These are phyloP conservation scores for Penicillium psychrosexuale DNA, from an alignment of 2,329 filamentous ascomycete genomes.

Conservation along the genomic window DNA sequence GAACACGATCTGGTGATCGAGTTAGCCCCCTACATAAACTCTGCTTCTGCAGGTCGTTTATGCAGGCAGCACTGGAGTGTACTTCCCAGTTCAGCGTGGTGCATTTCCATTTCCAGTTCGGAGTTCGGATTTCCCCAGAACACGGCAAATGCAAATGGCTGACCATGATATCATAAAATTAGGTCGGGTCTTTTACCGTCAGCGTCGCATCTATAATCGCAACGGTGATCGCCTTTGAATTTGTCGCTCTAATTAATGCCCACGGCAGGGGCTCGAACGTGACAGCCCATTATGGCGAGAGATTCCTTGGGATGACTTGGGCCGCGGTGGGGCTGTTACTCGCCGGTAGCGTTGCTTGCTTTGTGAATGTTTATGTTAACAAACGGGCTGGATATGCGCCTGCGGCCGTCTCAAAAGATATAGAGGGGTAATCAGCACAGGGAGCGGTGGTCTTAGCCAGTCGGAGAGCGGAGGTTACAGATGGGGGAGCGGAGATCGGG, in stretches of 20 bases:
- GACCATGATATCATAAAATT: constrained; percentile 1
- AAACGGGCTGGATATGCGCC: constrained; percentile 1
- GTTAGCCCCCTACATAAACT: background rate
- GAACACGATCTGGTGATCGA: background rate
- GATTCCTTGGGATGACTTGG: constrained; percentile 61
- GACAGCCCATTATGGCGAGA: constrained; percentile 49
- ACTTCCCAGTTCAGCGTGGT: background rate
- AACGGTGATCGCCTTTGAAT: constrained; percentile 59
- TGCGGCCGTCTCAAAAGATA: constrained; percentile 15
- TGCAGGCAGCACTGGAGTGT: background rate
- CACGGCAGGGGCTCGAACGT: constrained; percentile 52
- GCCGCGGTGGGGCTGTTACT: constrained; percentile 45
- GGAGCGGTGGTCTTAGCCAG: background rate
- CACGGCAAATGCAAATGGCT: background rate
- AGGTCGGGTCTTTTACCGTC: constrained; percentile 57
- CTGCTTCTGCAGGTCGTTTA: background rate
- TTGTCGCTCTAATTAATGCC: constrained; percentile 51
- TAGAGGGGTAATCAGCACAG: constrained; percentile 16
- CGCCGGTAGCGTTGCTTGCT: constrained; percentile 30
- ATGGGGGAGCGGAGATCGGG: constrained; percentile 1
- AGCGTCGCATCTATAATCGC: constrained; percentile 73
- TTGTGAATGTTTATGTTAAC: constrained; percentile 27
- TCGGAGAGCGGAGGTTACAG: background rate
- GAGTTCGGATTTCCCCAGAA: background rate
- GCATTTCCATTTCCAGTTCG: background rate